Evolutionary conservation across 768 basidiomycete species (phyloP).

Genomic region (Auricularia sp.): DNA sequence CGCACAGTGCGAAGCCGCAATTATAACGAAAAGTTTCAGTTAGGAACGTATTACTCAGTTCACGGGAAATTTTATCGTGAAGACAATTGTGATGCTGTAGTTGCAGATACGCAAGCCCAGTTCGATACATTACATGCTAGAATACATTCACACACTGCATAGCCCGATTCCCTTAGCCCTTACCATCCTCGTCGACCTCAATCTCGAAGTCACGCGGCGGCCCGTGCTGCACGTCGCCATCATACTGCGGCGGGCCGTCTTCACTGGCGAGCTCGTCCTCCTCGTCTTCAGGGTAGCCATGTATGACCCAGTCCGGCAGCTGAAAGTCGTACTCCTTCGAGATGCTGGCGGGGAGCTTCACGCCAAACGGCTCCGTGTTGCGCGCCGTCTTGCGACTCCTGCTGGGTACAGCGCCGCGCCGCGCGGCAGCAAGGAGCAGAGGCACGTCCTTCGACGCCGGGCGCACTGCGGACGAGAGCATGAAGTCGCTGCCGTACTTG

Average conservation of each 20-base stretch:
- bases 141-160: not conserved
- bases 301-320: not conserved
- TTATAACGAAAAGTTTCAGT: slow-evolving; percentile 38
- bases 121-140: not conserved
- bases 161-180: not conserved
- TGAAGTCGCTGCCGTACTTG: no score
- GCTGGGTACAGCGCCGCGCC: not conserved
- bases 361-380: not conserved
- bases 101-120: no score
- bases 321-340: not conserved
- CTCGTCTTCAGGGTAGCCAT: not conserved
- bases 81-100: no score
- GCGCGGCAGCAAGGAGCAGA: not conserved
- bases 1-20: not conserved
- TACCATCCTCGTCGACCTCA: not conserved
- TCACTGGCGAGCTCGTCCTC: not conserved
- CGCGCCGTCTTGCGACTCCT: not conserved
- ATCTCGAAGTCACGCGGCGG: not conserved
- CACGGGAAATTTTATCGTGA: no score
- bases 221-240: not conserved
- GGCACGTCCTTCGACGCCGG: not conserved
- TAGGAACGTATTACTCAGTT: slow-evolving; percentile 55
- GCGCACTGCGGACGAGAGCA: no score
- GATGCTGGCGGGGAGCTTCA: not conserved
- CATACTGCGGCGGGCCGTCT: not conserved